phyloP scores from a whole-genome alignment of 2,329 filamentous ascomycete genomes.

The Talaromyces rugulosus region DNA sequence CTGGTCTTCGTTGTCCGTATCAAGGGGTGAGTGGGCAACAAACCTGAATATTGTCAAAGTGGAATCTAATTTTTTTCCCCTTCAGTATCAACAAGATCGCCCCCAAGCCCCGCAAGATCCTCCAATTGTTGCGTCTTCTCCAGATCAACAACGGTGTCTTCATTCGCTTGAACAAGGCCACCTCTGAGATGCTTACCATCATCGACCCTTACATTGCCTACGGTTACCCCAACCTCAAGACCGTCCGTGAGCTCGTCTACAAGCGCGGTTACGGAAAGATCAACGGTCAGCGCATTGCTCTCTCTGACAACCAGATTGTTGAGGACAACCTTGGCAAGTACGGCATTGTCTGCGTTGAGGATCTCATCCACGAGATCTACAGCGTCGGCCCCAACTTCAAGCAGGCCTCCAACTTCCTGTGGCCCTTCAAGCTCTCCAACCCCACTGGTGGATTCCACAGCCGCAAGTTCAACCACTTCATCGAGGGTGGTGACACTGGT shows the following conservation, averaged over 20 bases:
- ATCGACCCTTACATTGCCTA: slow-evolving; percentile 99
- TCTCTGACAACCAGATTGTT: slow-evolving; percentile 97
- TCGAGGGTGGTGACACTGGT: slow-evolving; percentile 96
- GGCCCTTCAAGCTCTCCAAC: slow-evolving; percentile 99
- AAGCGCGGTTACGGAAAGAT: slow-evolving; percentile 99
- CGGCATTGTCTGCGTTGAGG: slow-evolving; percentile 98
- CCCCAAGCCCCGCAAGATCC: slow-evolving; percentile 99
- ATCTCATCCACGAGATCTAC: slow-evolving; percentile 98
- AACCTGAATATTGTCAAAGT: not conserved
- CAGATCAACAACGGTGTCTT: slow-evolving; percentile 99
- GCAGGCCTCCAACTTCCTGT: slow-evolving; percentile 98
- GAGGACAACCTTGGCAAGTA: slow-evolving; percentile 96
- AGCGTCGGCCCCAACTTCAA: slow-evolving; percentile 99
- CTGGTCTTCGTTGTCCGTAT: slow-evolving; percentile 98
- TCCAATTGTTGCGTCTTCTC: slow-evolving; percentile 97
- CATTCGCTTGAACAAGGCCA: slow-evolving; percentile 95
- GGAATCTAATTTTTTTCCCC: not conserved
- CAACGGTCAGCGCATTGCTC: slow-evolving; percentile 93
- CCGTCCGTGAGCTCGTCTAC: slow-evolving; percentile 98
- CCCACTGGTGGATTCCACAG: slow-evolving; percentile 93
- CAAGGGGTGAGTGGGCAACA: slow-evolving; percentile 67
- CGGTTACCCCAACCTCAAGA: slow-evolving; percentile 99
- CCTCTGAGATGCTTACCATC: slow-evolving; percentile 93
- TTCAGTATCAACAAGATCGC: slow-evolving; percentile 99
- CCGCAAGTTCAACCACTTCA: slow-evolving; percentile 98